Base-by-base conservation (phyloP, 108 stramenopile species). In the Pseudonitzschia delicatissima region DNA sequence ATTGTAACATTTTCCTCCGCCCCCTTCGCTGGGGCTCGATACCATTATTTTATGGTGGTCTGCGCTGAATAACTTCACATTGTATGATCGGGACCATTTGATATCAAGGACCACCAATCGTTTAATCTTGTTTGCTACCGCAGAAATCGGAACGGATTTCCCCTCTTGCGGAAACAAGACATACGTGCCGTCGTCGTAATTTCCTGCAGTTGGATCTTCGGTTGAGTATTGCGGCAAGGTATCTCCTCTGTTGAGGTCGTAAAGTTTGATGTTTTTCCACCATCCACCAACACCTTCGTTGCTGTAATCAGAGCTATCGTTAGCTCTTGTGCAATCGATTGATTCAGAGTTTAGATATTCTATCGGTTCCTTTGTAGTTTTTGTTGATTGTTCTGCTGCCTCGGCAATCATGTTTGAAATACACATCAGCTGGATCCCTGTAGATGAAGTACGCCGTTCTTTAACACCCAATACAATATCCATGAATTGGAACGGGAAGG, bases 91-190 rank as follows among this genome's bases (percentile, higher is more conserved):
- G 23, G 84, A 78, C 89, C 89, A 90, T 55, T 87, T 87, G 58
- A 85, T 86, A 65, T 90, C 89, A 20, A 90, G 48, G 18, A 87
- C 83, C 11, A 90, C 74, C 74, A 90, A 73, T 25, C 71, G 69
- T 48, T 78, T 37, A 4, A 83, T 66, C 40, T 71, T 64, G 5
- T 57, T 20, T 8, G 73, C 74, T n/a, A 90, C 81, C 26, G 66
- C 62, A 25, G 81, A 69, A 21, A 90, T 68, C 17, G 89, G 81
- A 2, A 86, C 71, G 0, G 89, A 87, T 69, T 73, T 75, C n/a
- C 53, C 53, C 8, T 76, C 71, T 3, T 48, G 60, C 1, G 89
- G 89, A 69, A 86, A 90, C 20, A 90, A 65, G 12, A 87, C 63
- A 45, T 64, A 87, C 15, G 80, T 81, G 20, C 76, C 50, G 29